Conservation (phyloP, 1,284 basidiomycete genomes). For the Trametes sp. region DNA sequence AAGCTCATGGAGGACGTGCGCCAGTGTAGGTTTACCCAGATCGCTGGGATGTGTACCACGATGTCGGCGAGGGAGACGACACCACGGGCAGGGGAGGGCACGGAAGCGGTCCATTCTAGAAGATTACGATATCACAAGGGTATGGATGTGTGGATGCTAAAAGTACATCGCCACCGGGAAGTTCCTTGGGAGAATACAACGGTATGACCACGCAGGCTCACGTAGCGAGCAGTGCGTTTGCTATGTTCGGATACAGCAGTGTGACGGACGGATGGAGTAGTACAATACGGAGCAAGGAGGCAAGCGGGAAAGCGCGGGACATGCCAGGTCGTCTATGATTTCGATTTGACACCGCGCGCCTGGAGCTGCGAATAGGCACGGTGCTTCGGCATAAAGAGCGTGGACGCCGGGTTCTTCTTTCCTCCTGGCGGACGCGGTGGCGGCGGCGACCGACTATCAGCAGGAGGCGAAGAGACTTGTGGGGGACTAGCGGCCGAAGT, state of each 20-base stretch:
- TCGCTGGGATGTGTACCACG: conserved; percentile 12
- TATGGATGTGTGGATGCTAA: conserved; percentile 21
- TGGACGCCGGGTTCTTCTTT: conserved; percentile 71
- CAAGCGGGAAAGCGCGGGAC: background rate
- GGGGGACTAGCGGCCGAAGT: conserved; percentile 17
- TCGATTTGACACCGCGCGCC: conserved; percentile 26
- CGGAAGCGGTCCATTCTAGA: conserved; percentile 5
- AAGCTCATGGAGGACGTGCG: background rate
- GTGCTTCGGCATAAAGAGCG: conserved; percentile 79
- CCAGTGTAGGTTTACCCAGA: conserved; percentile 3
- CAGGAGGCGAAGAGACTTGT: conserved; percentile 19
- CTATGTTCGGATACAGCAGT: conserved; percentile 18
- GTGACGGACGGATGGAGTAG: background rate
- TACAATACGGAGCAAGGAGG: conserved; percentile 5
- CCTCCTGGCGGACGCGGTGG: conserved; percentile 36
- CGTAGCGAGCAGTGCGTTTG: conserved; percentile 7
- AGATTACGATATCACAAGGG: conserved; percentile 17
- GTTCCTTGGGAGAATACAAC: conserved; percentile 17
- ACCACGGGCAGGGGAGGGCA: background rate
- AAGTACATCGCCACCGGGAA: conserved; percentile 22
- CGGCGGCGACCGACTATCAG: conserved; percentile 21
- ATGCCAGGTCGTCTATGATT: conserved; percentile 6
- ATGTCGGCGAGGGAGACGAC: background rate
- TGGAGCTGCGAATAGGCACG: conserved; percentile 66
- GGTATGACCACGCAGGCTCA: conserved; percentile 13